Evolutionary conservation across 225 moss, liverwort and hornwort genomes (phyloP).

Genomic region (Rhytidiadelphus loreus): DNA sequence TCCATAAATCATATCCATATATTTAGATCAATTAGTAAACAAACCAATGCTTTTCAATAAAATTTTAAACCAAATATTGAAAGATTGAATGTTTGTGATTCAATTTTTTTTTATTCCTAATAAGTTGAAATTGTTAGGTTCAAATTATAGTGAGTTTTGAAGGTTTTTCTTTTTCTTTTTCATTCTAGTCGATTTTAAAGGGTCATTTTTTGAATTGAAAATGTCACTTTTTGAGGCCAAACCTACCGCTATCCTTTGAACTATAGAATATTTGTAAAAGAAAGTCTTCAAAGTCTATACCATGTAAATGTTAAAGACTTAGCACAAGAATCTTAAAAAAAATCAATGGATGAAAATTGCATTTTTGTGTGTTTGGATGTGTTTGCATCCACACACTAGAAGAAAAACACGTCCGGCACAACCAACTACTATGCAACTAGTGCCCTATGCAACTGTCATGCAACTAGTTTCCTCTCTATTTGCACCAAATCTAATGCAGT

Average conservation of each 20-base stretch:
- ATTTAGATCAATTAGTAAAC: neutral
- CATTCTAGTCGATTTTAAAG: neutral
- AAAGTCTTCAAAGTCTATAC: neutral
- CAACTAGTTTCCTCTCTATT: too few relatives aligned
- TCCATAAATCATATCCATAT: neutral
- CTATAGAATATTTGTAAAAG: neutral
- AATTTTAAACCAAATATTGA: too few relatives aligned
- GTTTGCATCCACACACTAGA: too few relatives aligned
- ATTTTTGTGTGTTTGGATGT: neutral
- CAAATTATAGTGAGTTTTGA: neutral
- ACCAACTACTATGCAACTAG: too few relatives aligned
- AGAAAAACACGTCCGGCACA: too few relatives aligned
- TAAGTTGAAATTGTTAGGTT: too few relatives aligned
- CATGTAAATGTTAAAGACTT: neutral
- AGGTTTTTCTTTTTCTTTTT: too few relatives aligned
- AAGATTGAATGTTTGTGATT: too few relatives aligned
- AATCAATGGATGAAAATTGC: neutral
- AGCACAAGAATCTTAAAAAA: neutral
- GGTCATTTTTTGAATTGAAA: neutral
- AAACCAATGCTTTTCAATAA: neutral
- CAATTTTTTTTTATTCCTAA: too few relatives aligned
- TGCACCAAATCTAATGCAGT: too few relatives aligned
- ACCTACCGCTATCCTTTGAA: accelerated
- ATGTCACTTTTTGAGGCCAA: neutral
- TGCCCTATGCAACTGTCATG: too few relatives aligned